A percentile compares a stretch with the other conserved stretches of the same genome.
phyloP scores from a whole-genome alignment of 1,284 basidiomycete genomes.

The Meripilus lineatus region DNA sequence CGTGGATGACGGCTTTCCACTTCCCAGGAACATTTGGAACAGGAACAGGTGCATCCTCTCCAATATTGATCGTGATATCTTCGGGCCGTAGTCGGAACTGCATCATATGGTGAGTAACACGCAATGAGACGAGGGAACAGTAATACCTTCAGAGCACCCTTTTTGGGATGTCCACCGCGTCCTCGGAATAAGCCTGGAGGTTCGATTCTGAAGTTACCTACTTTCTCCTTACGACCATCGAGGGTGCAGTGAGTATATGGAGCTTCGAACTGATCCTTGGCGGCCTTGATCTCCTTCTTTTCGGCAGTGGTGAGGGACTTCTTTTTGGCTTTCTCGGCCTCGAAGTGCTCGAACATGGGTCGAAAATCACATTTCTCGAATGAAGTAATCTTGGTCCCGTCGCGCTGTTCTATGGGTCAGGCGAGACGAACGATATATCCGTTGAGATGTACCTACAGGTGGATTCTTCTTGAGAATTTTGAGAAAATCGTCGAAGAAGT shows the following conservation, averaged over 20 bases:
- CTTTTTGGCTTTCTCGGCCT: constrained; percentile 89
- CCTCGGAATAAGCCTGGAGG: constrained; percentile 97
- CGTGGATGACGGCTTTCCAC: constrained; percentile 85
- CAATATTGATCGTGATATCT: constrained; percentile 94
- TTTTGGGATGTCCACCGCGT: constrained; percentile 97
- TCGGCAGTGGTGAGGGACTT: constrained; percentile 82
- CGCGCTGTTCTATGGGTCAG: constrained; percentile 30
- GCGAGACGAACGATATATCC: background rate
- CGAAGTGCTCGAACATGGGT: constrained; percentile 92
- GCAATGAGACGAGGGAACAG: background rate
- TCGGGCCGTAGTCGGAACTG: constrained; percentile 86
- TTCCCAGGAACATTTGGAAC: constrained; percentile 83
- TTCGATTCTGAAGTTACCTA: constrained; percentile 98
- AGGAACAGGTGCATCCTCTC: constrained; percentile 67
- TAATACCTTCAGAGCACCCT: constrained; percentile 88
- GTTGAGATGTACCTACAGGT: constrained; percentile 56
- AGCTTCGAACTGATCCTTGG: constrained; percentile 79
- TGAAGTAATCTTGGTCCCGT: constrained; percentile 73
- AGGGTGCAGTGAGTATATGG: constrained; percentile 85
- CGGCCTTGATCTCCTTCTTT: constrained; percentile 87
- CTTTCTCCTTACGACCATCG: constrained; percentile 95
- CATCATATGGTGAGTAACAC: constrained; percentile 1
- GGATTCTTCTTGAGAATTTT: constrained; percentile 77
- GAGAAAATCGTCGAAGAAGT: constrained; percentile 95
- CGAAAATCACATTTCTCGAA: constrained; percentile 91